Evolutionary conservation across 768 basidiomycete species (phyloP).

Genomic region (Kwoniella dejecticola): DNA sequence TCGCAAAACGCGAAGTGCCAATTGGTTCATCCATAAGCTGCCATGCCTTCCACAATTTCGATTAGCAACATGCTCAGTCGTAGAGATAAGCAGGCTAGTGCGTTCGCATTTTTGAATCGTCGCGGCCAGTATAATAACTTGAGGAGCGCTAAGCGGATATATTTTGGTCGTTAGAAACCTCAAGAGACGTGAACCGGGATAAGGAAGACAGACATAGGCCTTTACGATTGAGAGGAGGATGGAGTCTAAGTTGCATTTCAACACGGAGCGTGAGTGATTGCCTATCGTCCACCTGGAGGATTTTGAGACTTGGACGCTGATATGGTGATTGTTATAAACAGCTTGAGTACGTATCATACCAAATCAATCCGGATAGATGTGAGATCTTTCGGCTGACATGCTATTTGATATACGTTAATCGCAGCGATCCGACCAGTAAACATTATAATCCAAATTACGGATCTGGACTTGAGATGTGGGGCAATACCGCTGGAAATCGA

Average conservation of each 20-base stretch:
- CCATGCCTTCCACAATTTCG: too few species aligned
- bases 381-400: neutral
- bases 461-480: conserved; percentile 2
- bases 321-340: neutral
- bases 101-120: too few species aligned
- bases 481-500: neutral
- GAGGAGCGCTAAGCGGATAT: too few species aligned
- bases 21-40: too few species aligned
- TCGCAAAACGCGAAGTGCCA: too few species aligned
- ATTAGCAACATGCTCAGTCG: too few species aligned
- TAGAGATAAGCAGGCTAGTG: too few species aligned
- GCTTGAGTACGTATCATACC: conserved; percentile 5
- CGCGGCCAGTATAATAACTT: too few species aligned
- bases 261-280: neutral
- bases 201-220: neutral
- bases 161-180: neutral
- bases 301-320: neutral
- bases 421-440: conserved; percentile 6
- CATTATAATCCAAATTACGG: neutral
- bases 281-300: neutral
- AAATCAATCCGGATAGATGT: neutral
- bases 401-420: neutral
- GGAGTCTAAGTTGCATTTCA: neutral
- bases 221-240: neutral
- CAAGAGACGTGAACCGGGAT: neutral